Percentiles rank a stretch among this genome's conserved stretches.
phyloP scores from a whole-genome alignment of 164 flowering plant genomes.

The Euptelea pleiosperma region DNA sequence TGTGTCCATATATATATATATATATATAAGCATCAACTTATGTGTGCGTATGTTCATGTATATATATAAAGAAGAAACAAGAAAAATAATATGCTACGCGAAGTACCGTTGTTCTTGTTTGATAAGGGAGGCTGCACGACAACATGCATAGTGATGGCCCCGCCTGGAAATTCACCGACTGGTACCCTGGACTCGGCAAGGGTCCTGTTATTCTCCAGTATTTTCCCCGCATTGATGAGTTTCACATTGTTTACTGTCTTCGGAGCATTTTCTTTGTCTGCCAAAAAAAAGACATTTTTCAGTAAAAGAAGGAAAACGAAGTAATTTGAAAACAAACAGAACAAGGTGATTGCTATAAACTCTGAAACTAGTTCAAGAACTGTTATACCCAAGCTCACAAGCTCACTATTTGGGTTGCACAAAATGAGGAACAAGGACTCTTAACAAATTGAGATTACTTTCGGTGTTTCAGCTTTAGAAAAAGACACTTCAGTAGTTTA shows the following conservation, averaged over 20 bases:
- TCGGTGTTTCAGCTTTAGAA: too few species aligned
- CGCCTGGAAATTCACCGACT: constrained; percentile 57
- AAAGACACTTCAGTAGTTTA: too few species aligned
- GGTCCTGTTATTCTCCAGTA: constrained; percentile 60
- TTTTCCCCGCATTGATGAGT: constrained; percentile 70
- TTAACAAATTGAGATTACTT: too few species aligned
- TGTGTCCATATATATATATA: too few species aligned
- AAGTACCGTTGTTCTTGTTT: constrained; percentile 45
- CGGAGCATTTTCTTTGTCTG: constrained; percentile 57
- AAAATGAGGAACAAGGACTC: too few species aligned
- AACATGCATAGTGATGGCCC: constrained; percentile 70
- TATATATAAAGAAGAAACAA: neutral
- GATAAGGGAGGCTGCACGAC: constrained; percentile 49
- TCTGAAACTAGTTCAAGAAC: neutral
- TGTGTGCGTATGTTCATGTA: neutral
- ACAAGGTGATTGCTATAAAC: too few species aligned
- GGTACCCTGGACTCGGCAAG: constrained; percentile 52
- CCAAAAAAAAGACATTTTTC: constrained; percentile 3
- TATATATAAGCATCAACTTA: too few species aligned
- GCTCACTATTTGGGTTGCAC: too few species aligned
- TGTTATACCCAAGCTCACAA: too few species aligned
- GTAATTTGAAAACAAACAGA: neutral
- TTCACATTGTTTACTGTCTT: constrained; percentile 52
- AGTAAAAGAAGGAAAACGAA: neutral
- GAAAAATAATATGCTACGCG: neutral